These are phyloP conservation scores for Lobosporangium transversale DNA, from an alignment of 192 early-diverging fungal genomes.

Conservation along the genomic window DNA sequence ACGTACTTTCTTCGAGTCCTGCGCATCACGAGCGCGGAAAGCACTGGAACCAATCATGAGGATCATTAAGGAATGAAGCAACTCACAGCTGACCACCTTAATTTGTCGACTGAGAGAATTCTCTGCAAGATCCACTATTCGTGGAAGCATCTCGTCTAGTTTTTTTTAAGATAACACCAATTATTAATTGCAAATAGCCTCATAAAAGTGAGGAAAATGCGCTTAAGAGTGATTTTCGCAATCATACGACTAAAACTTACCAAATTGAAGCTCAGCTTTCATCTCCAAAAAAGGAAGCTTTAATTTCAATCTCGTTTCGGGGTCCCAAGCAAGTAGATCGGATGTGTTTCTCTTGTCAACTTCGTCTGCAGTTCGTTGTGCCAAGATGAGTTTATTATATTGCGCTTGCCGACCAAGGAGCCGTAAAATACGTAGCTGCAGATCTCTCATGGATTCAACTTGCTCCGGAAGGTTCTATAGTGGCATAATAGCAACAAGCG, in stretches of 20 bases:
- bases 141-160: slow-evolving; percentile 78
- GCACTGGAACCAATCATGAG: slow-evolving; percentile 80
- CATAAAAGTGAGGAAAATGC: not conserved
- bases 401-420: slow-evolving; percentile 74
- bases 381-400: slow-evolving; percentile 60
- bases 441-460: slow-evolving; percentile 53
- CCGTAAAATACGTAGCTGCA: slow-evolving; percentile 69
- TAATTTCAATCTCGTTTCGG: slow-evolving; percentile 65
- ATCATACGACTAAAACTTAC: no score
- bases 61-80: slow-evolving; percentile 76
- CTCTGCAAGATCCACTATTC: slow-evolving; percentile 81
- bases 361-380: not conserved
- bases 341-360: slow-evolving; percentile 17
- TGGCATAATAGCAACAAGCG: no score
- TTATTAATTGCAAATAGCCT: not conserved
- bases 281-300: slow-evolving; percentile 75
- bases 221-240: no score
- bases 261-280: slow-evolving; percentile 70
- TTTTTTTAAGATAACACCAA: not conserved
- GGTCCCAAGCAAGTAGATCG: slow-evolving; percentile 73
- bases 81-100: slow-evolving; percentile 79
- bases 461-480: slow-evolving; percentile 23
- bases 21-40: slow-evolving; percentile 56
- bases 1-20: slow-evolving; percentile 51
- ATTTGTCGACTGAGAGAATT: slow-evolving; percentile 75